A percentile compares a stretch with the other conserved stretches of the same genome.
Evolutionary conservation across 1,284 basidiomycete genomes (phyloP).

Genomic region (Neolentinus lepideus): DNA sequence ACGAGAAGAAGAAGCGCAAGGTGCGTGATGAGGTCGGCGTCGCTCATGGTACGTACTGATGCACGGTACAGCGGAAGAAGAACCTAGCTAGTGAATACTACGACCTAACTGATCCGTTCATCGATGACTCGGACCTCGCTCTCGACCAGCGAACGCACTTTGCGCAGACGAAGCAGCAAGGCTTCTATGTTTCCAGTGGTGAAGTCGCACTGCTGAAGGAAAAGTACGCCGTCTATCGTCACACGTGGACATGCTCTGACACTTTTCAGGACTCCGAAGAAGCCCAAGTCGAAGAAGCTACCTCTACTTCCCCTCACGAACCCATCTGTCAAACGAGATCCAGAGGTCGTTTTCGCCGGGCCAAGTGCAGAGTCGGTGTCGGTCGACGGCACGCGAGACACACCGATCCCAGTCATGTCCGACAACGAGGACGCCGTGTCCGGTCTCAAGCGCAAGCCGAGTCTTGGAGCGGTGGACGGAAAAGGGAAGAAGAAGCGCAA

Average conservation of each 20-base stretch:
- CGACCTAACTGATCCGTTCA: constrained; percentile 90
- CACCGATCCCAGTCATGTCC: constrained; percentile 43
- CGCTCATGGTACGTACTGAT: neutral
- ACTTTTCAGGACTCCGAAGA: constrained; percentile 39
- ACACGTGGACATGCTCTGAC: neutral
- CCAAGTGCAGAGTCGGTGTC: constrained; percentile 12
- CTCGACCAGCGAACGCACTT: constrained; percentile 88
- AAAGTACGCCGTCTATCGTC: constrained; percentile 34
- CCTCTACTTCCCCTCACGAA: constrained; percentile 19
- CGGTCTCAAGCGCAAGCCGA: constrained; percentile 22
- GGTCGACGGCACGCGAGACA: constrained; percentile 39
- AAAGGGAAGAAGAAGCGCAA: constrained; percentile 53
- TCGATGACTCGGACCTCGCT: constrained; percentile 93
- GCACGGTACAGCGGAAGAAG: constrained; percentile 37
- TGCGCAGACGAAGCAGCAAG: constrained; percentile 90
- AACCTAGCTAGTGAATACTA: constrained; percentile 68
- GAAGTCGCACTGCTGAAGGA: constrained; percentile 81
- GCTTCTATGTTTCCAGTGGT: constrained; percentile 88
- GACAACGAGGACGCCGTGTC: constrained; percentile 26
- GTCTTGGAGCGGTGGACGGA: constrained; percentile 6
- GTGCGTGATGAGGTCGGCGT: neutral
- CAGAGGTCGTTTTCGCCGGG: constrained; percentile 4
- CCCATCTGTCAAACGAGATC: constrained; percentile 12
- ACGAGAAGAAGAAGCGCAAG: neutral
- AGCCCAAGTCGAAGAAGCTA: constrained; percentile 58